These are phyloP conservation scores for Eragrostis nindensis DNA, from an alignment of 176 grass and related monocot species.

Conservation along the genomic window DNA sequence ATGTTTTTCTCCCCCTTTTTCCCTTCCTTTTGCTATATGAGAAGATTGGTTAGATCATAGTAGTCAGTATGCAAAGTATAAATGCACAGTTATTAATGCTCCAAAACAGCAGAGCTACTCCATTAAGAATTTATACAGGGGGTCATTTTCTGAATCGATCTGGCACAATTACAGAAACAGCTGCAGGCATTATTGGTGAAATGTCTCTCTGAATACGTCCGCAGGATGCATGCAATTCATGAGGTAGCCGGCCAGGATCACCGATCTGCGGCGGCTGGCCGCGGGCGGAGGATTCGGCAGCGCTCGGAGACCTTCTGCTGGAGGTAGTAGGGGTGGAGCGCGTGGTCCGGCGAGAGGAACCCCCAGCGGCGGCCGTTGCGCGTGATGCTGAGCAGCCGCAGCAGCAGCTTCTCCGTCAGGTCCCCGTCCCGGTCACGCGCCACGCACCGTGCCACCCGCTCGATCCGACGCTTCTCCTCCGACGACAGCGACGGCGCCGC, in stretches of 20 bases:
- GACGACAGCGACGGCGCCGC: constrained; percentile 38
- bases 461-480: constrained; percentile 74
- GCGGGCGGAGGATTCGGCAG: constrained; percentile 68
- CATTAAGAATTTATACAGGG: too few species aligned
- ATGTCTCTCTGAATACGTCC: neutral
- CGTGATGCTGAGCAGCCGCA: constrained; percentile 61
- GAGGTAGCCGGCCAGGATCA: neutral
- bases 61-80: neutral
- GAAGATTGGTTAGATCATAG: neutral
- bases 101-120: too few species aligned
- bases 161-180: neutral
- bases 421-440: constrained; percentile 67
- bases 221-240: neutral
- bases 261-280: constrained; percentile 23
- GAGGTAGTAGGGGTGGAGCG: constrained; percentile 73
- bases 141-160: too few species aligned
- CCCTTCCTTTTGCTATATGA: too few species aligned
- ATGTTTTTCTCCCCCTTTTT: too few species aligned
- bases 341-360: constrained; percentile 66
- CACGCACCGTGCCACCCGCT: constrained; percentile 68
- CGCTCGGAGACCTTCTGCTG: constrained; percentile 80
- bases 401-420: constrained; percentile 59
- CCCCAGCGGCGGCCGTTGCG: constrained; percentile 76
- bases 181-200: too few species aligned
- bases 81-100: too few species aligned